These are phyloP conservation scores for Ustilago shanxiensis DNA, from an alignment of 1,284 basidiomycete genomes.

Conservation along the genomic window DNA sequence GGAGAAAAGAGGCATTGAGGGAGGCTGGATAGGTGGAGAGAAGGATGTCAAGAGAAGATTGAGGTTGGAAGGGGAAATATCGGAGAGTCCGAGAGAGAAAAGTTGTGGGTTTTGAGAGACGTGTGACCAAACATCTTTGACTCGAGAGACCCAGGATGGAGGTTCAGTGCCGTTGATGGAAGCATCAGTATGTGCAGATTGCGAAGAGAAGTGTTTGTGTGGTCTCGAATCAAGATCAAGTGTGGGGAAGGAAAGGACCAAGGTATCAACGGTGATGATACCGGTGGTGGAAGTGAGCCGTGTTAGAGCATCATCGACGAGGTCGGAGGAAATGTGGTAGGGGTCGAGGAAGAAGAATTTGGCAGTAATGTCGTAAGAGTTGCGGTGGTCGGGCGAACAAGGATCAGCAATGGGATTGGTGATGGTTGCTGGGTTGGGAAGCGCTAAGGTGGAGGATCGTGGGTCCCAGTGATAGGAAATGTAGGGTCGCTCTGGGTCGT, in stretches of 20 bases:
- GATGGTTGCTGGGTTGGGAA: constrained; percentile 59
- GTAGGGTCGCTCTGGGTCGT: constrained; percentile 49
- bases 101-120: constrained; percentile 55
- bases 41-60: constrained; percentile 21
- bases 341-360: constrained; percentile 63
- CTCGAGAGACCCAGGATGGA: constrained; percentile 10
- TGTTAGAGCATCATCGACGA: constrained; percentile 58
- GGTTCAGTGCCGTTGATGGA: background rate
- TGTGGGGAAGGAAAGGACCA: constrained; percentile 54
- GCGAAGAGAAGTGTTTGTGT: constrained; percentile 10
- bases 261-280: constrained; percentile 59
- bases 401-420: constrained; percentile 57
- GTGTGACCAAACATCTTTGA: constrained; percentile 31
- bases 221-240: constrained; percentile 42
- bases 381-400: constrained; percentile 51
- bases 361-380: constrained; percentile 62
- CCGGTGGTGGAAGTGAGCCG: constrained; percentile 56
- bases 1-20: constrained; percentile 29
- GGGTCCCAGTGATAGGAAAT: constrained; percentile 57
- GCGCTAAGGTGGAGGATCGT: constrained; percentile 28
- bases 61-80: constrained; percentile 44
- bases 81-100: constrained; percentile 56
- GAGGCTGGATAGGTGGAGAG: constrained; percentile 30
- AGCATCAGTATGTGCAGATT: background rate
- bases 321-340: constrained; percentile 17